A percentile compares a stretch with the other conserved stretches of the same genome.
phyloP scores from a whole-genome alignment of 208 protist genomes.

The Vickermania ingenoplastis region DNA sequence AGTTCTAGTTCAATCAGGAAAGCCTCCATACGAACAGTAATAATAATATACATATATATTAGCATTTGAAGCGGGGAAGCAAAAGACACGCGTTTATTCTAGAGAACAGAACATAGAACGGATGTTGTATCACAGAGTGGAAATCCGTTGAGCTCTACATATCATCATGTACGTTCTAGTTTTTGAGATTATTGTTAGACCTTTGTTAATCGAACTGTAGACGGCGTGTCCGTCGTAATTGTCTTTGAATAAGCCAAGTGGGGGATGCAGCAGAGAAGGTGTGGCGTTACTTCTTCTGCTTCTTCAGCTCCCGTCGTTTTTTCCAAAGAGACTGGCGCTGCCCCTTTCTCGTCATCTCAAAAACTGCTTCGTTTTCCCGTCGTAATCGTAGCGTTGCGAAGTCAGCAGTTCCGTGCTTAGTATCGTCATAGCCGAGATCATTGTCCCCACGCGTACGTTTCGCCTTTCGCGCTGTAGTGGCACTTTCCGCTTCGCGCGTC shows the following conservation, averaged over 20 bases:
- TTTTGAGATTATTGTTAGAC: no score
- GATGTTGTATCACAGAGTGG: no score
- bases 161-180: no score
- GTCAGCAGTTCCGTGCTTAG: constrained; percentile 66
- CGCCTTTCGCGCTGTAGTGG: constrained; percentile 62
- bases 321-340: constrained; percentile 81
- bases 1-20: no score
- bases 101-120: no score
- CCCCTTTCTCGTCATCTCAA: constrained; percentile 85
- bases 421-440: constrained; percentile 84
- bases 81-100: no score
- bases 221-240: not conserved
- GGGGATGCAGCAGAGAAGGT: not conserved
- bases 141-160: no score
- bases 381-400: constrained; percentile 82
- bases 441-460: constrained; percentile 58
- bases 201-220: not conserved
- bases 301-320: constrained; percentile 67
- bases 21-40: no score
- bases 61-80: no score
- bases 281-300: constrained; percentile 1
- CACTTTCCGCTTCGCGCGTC: constrained; percentile 50
- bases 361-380: constrained; percentile 79
- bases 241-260: constrained; percentile 3
- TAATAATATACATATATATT: no score